Base-by-base conservation (phyloP, 345 rosid genomes). In the Eutrema yunnanense region DNA sequence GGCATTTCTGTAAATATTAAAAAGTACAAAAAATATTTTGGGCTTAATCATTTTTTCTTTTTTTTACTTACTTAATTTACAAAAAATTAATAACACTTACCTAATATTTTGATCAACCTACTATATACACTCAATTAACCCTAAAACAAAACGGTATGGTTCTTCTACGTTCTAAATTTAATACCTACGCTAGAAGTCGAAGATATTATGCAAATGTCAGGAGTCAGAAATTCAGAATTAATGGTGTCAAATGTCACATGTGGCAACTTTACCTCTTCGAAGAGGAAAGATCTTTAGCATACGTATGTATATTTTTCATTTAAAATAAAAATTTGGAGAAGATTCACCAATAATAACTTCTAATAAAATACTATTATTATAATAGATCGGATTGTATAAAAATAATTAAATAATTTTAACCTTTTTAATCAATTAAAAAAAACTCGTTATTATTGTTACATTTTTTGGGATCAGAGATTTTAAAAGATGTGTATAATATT, bases 201-300 rank as follows among this genome's bases (percentile, higher is more conserved):
- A 64, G 41, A 54, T 1, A 46, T 6, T 30, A 42, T 62, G 9
- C 47, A 38, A 14, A 13, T 0, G n/a, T 49, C 53, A 22, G 8
- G 44, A 36, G 27, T 40, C 51, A 27, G 13, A 62, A 72, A 13
- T 12, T 43, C 13, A 65, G 9, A 56, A 30, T 13, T 19, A 19
- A 19, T 19, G 19, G 46, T 74, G 38, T 14, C 55, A 67, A 59
- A 9, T 29, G 44, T 67, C 41, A 3, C 67, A 50, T 13, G 67
- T 58, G 73, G 38, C 67, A 58, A 49, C 73, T 50, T 66, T 74
- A 59, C 73, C 40, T 58, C 61, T 13, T 58, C 10, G 27, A 27
- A 52, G 65, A 75, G 59, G 70, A 68, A 52, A 62, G 0, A 41
- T 11, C 12, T 3, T 43, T 8, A 7, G 34, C 9, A 48, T 6